A percentile compares a stretch with the other conserved stretches of the same genome.
These are phyloP conservation scores for Coniochaeta sp. DNA, from an alignment of 2,329 filamentous ascomycete genomes.

Conservation along the genomic window DNA sequence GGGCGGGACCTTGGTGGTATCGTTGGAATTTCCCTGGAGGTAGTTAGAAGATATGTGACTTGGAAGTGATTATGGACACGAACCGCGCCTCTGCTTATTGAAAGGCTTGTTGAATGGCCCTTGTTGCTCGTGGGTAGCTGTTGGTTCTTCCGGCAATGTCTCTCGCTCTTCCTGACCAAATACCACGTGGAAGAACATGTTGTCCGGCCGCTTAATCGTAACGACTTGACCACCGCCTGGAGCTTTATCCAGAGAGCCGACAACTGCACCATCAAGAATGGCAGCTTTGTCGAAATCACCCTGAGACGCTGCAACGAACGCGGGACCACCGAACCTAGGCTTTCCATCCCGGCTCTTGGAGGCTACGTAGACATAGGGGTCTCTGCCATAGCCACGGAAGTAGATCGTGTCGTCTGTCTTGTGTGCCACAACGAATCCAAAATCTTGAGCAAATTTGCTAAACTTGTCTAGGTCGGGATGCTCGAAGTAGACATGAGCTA, in stretches of 20 bases:
- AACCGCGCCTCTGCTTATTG: conserved; percentile 3
- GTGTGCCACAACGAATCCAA: conserved; percentile 17
- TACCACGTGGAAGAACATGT: too few relatives aligned
- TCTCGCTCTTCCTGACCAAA: too few relatives aligned
- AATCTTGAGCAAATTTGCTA: conserved; percentile 17
- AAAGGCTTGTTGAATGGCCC: conserved; percentile 4
- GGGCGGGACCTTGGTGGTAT: conserved; percentile 21
- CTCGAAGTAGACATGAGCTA: conserved; percentile 11
- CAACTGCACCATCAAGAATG: conserved; percentile 30
- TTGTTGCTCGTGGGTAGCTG: too few relatives aligned
- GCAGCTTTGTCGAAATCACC: conserved; percentile 30
- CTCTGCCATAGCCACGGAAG: conserved; percentile 41
- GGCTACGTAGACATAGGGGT: conserved; percentile 42
- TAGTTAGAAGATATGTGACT: too few relatives aligned
- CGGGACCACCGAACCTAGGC: conserved; percentile 14
- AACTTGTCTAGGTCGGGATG: conserved; percentile 19
- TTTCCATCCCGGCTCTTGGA: conserved; percentile 13
- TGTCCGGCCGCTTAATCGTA: too few relatives aligned
- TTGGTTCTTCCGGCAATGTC: too few relatives aligned
- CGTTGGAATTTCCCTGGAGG: conserved; percentile 21
- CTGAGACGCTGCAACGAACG: conserved; percentile 22
- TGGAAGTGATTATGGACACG: too few relatives aligned
- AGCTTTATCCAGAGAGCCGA: too few relatives aligned
- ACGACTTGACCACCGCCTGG: too few relatives aligned
- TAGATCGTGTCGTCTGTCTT: conserved; percentile 26